Evolutionary conservation across 2,329 filamentous ascomycete species (phyloP).

Genomic region (Trichoderma gracile): DNA sequence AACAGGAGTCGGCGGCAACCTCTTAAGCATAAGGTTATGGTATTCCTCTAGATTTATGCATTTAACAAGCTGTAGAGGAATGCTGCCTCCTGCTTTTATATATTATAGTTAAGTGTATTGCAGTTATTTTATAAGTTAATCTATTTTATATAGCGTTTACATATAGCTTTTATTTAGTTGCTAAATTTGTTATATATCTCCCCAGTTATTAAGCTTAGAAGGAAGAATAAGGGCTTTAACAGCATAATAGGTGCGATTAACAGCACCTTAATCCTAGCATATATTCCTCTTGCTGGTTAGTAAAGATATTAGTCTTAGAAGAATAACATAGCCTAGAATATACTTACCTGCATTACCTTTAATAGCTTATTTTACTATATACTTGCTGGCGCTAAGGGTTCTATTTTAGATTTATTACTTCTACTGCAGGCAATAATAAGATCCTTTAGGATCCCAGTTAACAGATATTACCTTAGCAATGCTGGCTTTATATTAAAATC

Average conservation of each 20-base stretch:
- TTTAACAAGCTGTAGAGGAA: not conserved
- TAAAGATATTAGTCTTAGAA: not conserved
- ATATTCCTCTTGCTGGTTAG: not conserved
- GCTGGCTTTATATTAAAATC: not conserved
- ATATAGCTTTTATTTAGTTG: not conserved
- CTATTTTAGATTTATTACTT: too few species aligned
- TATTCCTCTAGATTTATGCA: slow-evolving; percentile 1
- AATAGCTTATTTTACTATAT: not conserved
- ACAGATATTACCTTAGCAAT: not conserved
- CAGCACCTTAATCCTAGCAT: not conserved
- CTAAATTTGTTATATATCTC: not conserved
- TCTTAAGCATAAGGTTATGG: not conserved
- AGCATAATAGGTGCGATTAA: not conserved
- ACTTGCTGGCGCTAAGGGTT: too few species aligned
- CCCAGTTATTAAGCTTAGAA: not conserved
- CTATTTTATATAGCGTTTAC: not conserved
- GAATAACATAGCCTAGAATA: slow-evolving; percentile 6
- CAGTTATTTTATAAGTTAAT: not conserved
- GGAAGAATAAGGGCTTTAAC: not conserved
- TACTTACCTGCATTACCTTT: not conserved
- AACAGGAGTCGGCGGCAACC: not conserved
- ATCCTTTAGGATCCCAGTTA: not conserved
- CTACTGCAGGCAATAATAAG: too few species aligned
- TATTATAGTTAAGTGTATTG: not conserved
- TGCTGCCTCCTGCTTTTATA: not conserved